A percentile compares a stretch with the other conserved stretches of the same genome.
phyloP scores from a whole-genome alignment of 805 yeast species.

The Starmerella geochares region DNA sequence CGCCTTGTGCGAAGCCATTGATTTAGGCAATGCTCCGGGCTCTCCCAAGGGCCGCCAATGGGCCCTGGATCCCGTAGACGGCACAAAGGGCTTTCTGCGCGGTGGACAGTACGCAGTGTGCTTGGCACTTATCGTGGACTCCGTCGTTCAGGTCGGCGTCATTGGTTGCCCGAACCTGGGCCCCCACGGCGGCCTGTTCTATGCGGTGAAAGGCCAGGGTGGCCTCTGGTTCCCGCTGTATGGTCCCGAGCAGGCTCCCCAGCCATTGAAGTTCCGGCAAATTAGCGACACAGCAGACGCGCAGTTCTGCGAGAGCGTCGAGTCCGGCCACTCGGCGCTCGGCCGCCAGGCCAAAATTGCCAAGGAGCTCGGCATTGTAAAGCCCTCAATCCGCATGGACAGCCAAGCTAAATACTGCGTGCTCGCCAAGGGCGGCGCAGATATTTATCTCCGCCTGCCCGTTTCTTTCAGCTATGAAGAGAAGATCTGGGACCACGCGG shows the following conservation, averaged over 20 bases:
- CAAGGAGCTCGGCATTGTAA: slow-evolving; percentile 45
- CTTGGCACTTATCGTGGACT: slow-evolving; percentile 76
- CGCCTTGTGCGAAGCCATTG: slow-evolving; percentile 50
- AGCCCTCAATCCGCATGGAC: slow-evolving; percentile 63
- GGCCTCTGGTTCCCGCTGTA: slow-evolving; percentile 44
- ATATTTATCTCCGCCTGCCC: slow-evolving; percentile 82
- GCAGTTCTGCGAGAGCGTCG: slow-evolving; percentile 85
- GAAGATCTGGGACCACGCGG: slow-evolving; percentile 98
- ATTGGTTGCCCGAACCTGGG: slow-evolving; percentile 91
- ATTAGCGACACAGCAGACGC: slow-evolving; percentile 41
- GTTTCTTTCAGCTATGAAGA: slow-evolving; percentile 66
- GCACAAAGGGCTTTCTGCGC: slow-evolving; percentile 90
- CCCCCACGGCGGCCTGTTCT: slow-evolving; percentile 61
- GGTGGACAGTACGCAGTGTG: slow-evolving; percentile 98
- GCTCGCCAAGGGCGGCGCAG: slow-evolving; percentile 83
- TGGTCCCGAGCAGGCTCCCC: slow-evolving; percentile 23
- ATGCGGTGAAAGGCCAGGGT: slow-evolving; percentile 60
- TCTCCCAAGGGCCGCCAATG: slow-evolving; percentile 76
- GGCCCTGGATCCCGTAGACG: slow-evolving; percentile 98
- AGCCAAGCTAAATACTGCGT: slow-evolving; percentile 95
- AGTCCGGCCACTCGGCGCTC: slow-evolving; percentile 88
- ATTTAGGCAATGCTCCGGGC: slow-evolving; percentile 69
- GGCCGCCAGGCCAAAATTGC: slow-evolving; percentile 75
- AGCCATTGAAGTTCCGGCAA: slow-evolving; percentile 43
- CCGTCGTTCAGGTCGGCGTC: slow-evolving; percentile 76